Base-by-base conservation (phyloP, 2,329 filamentous ascomycete genomes). In the Ophiostoma novo-ulmi region DNA sequence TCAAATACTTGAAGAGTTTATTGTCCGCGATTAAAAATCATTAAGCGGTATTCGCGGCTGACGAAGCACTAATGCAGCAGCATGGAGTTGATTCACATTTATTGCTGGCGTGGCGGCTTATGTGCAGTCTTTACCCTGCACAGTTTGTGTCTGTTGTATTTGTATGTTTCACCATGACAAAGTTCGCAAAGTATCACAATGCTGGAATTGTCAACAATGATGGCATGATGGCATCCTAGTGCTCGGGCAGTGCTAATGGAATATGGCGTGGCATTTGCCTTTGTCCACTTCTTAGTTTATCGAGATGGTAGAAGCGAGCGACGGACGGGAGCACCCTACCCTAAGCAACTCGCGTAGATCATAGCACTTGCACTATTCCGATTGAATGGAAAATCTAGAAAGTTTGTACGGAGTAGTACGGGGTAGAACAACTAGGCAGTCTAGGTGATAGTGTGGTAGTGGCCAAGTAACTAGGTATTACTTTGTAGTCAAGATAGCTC, bases 261-360 rank as follows among this genome's bases (percentile, higher is more conserved):
- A 31, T 14, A 5, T 26, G 7, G 6, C n/a, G 22, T 26, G 22
- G n/a, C 52, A 26, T 48, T 17, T 48, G 17, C 17, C n/a, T 58
- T 58, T 58, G 52, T 58, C 52, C 13, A 58, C 52, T 58, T 58
- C n/a, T 55, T 31, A 26, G 52, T 58, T 58, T 58, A 26, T 58
- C 52, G 1, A 58, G 52, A 58, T 58, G 52, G 14, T 11, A 26
- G 52, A 58, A 26, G 52, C 52, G 22, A 26, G 13, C 5, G 22
- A 58, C n/a, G n/a, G 52, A 10, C 52, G 52, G 52, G 52, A 58
- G 52, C 52, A n/a, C 52, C 52, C 52, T 58, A 4, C n/a, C 52
- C 52, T 10, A 26, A 26, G 31, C 52, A 48, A n/a, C 52, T 22
- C n/a, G 52, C 52, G 52, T 26, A 58, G 52, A 58, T 58, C 52